phyloP scores from a whole-genome alignment of 805 yeast genomes.

The Spathaspora passalidarum region DNA sequence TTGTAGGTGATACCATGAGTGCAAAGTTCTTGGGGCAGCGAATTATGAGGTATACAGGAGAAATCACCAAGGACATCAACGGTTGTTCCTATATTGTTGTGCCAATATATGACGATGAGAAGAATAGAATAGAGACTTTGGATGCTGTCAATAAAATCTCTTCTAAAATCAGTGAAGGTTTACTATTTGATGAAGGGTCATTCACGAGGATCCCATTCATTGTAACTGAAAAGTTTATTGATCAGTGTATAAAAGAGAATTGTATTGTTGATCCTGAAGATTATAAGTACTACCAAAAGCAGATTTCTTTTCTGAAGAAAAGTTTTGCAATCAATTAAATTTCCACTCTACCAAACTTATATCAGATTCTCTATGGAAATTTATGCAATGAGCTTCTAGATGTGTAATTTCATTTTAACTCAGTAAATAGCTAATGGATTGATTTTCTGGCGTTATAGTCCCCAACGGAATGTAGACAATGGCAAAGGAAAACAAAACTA shows the following conservation, averaged over 20 bases:
- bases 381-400: too few relatives aligned
- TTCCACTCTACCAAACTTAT: too few relatives aligned
- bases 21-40: constrained; percentile 21
- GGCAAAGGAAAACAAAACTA: too few relatives aligned
- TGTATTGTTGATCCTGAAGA: constrained; percentile 30
- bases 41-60: constrained; percentile 44
- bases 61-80: constrained; percentile 14
- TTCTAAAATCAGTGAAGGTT: constrained; percentile 10
- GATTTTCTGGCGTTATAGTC: too few relatives aligned
- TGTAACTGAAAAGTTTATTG: constrained; percentile 31
- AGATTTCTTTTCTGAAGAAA: too few relatives aligned
- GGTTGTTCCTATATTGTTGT: constrained; percentile 10
- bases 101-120: constrained; percentile 9
- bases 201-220: constrained; percentile 28
- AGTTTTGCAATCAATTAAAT: too few relatives aligned
- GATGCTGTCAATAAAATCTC: constrained; percentile 14
- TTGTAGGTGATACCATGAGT: constrained; percentile 16
- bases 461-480: too few relatives aligned
- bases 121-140: constrained; percentile 1
- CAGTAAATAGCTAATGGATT: too few relatives aligned
- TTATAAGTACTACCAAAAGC: constrained; percentile 13
- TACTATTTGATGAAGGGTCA: constrained; percentile 10
- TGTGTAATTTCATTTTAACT: background rate
- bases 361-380: too few relatives aligned
- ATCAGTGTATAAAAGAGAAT: constrained; percentile 22